Percentiles rank a stretch among this genome's conserved stretches.
These are phyloP conservation scores for Tricholoma sp. DNA, from an alignment of 768 basidiomycete species.

Conservation along the genomic window DNA sequence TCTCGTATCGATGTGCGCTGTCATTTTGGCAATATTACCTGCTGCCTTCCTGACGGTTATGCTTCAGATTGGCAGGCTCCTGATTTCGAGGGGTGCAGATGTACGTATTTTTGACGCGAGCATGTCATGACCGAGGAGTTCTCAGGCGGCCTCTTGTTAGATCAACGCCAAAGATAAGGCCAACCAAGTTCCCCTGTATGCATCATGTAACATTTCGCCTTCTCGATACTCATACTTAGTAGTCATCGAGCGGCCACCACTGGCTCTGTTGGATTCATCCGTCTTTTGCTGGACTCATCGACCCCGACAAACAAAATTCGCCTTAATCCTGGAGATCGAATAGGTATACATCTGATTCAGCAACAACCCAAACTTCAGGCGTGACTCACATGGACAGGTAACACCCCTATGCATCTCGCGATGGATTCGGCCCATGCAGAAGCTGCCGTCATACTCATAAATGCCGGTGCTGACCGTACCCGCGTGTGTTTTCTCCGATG, in stretches of 20 bases:
- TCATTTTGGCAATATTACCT: constrained; percentile 20
- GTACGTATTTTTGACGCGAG: constrained; percentile 48
- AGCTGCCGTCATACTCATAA: constrained; percentile 85
- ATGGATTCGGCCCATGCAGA: constrained; percentile 96
- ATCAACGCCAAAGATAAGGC: constrained; percentile 94
- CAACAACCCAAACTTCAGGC: constrained; percentile 11
- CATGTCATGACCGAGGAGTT: constrained; percentile 26
- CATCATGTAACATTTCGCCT: constrained; percentile 13
- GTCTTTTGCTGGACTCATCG: constrained; percentile 81
- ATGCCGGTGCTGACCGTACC: constrained; percentile 90
- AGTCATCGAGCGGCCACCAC: constrained; percentile 97
- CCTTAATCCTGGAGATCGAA: constrained; percentile 79
- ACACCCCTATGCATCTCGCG: constrained; percentile 94
- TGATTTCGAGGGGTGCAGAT: constrained; percentile 87
- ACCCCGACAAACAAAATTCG: constrained; percentile 69
- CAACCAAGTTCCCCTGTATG: constrained; percentile 86
- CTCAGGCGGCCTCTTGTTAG: constrained; percentile 40
- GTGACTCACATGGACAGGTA: constrained; percentile 46
- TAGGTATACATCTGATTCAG: constrained; percentile 41
- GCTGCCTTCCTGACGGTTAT: constrained; percentile 23
- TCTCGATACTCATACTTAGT: constrained; percentile 15
- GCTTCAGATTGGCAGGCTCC: constrained; percentile 75
- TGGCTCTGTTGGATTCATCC: constrained; percentile 86
- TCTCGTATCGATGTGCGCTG: constrained; percentile 71
- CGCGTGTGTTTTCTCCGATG: constrained; percentile 50